These are phyloP conservation scores for Clarireedia hainanense DNA, from an alignment of 2,329 filamentous ascomycete species.

Conservation along the genomic window DNA sequence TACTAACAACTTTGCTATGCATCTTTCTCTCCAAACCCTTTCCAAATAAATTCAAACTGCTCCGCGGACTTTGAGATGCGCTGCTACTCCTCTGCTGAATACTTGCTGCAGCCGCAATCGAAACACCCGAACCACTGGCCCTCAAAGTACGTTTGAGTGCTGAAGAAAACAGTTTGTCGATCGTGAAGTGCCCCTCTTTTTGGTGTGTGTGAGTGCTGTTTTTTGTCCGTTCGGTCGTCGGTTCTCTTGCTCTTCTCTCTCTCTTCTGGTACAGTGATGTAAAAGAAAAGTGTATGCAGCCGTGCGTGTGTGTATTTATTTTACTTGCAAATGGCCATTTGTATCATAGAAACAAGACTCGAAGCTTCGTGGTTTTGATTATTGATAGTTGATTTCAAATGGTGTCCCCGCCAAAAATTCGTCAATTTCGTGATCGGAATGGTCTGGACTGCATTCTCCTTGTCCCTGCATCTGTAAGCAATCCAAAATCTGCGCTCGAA, in stretches of 20 bases:
- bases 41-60: slow-evolving; percentile 16
- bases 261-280: background rate
- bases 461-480: background rate
- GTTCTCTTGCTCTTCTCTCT: background rate
- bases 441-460: slow-evolving; percentile 11
- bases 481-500: background rate
- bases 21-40: slow-evolving; percentile 49
- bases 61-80: too few relatives aligned
- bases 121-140: slow-evolving; percentile 64
- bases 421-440: slow-evolving; percentile 14
- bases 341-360: background rate
- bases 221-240: background rate
- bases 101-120: slow-evolving; percentile 62
- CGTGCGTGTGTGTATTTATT: too few relatives aligned
- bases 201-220: background rate
- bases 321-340: too few relatives aligned
- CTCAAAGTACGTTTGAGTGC: slow-evolving; percentile 68
- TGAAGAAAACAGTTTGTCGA: slow-evolving; percentile 90
- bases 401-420: slow-evolving; percentile 15
- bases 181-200: slow-evolving; percentile 10
- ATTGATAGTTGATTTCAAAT: slow-evolving; percentile 20
- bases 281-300: background rate
- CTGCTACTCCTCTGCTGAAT: slow-evolving; percentile 45
- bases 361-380: background rate
- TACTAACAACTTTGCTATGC: slow-evolving; percentile 89